A percentile compares a stretch with the other conserved stretches of the same genome.
These are phyloP conservation scores for Nakazawaea ambrosiae DNA, from an alignment of 805 yeast genomes.

Conservation along the genomic window DNA sequence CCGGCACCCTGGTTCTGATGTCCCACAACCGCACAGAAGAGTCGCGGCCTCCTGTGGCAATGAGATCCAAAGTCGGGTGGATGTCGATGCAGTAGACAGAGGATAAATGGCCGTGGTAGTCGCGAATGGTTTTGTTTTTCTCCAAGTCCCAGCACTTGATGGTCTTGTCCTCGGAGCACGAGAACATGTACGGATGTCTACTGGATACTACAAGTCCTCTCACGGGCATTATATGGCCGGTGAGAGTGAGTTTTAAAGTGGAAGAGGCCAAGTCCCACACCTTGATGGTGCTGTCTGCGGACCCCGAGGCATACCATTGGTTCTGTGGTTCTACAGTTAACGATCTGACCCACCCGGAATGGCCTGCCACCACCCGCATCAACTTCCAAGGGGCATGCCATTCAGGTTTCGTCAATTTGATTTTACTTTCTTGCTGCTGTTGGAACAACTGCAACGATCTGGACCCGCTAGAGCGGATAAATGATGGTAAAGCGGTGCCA, in stretches of 20 bases:
- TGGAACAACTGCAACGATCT: conserved; percentile 18
- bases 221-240: conserved; percentile 91
- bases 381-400: conserved; percentile 68
- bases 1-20: conserved; percentile 68
- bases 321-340: conserved; percentile 79
- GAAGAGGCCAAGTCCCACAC: conserved; percentile 85
- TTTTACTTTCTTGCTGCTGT: conserved; percentile 11
- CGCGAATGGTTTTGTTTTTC: conserved; percentile 69
- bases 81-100: conserved; percentile 79
- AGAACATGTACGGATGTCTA: conserved; percentile 80
- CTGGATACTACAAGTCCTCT: conserved; percentile 67
- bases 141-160: conserved; percentile 97
- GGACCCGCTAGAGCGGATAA: conserved; percentile 17
- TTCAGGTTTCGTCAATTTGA: conserved; percentile 16
- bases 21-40: conserved; percentile 90
- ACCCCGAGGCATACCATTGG: conserved; percentile 88
- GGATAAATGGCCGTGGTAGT: conserved; percentile 91
- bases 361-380: conserved; percentile 74
- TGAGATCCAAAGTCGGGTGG: conserved; percentile 81
- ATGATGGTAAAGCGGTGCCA: conserved; percentile 1
- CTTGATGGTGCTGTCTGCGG: conserved; percentile 82
- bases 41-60: conserved; percentile 88
- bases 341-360: conserved; percentile 88
- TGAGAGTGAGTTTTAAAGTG: conserved; percentile 61
- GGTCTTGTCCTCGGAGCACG: conserved; percentile 89